Conservation (phyloP, 768 basidiomycete genomes). For the Collybia nuda region DNA sequence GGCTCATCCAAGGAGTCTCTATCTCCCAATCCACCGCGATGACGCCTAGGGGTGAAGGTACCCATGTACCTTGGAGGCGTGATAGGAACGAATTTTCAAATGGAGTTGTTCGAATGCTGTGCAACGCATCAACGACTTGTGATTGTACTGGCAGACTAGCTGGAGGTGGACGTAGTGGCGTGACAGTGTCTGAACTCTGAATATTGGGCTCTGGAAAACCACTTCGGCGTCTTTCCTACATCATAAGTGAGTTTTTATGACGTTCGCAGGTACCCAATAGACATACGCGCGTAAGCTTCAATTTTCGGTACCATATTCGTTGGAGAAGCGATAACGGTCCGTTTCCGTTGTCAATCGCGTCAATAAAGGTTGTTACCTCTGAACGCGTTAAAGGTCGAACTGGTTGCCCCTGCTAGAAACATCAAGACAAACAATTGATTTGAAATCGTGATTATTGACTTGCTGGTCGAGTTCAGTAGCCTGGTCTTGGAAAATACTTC, state of each 20-base stretch:
- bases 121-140: conserved; percentile 49
- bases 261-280: neutral
- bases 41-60: conserved; percentile 29
- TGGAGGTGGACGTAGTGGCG: conserved; percentile 31
- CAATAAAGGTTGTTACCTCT: conserved; percentile 36
- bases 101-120: conserved; percentile 58
- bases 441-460: conserved; percentile 9
- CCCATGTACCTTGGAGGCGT: conserved; percentile 50
- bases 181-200: conserved; percentile 25
- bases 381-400: conserved; percentile 42
- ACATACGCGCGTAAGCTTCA: conserved; percentile 44
- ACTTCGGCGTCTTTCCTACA: conserved; percentile 31
- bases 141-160: conserved; percentile 23
- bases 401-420: conserved; percentile 25
- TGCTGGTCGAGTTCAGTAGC: conserved; percentile 21
- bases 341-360: conserved; percentile 13
- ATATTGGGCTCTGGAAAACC: conserved; percentile 17
- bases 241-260: conserved; percentile 4
- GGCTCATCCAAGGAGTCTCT: conserved; percentile 67
- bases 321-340: conserved; percentile 22
- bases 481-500: conserved; percentile 17
- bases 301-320: conserved; percentile 38
- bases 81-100: conserved; percentile 68
- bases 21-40: conserved; percentile 76
- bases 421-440: neutral